Evolutionary conservation across 2,329 filamentous ascomycete species (phyloP), one percentile per base, ranked within the genome.

Genomic region (Diatrype stigma): DNA sequence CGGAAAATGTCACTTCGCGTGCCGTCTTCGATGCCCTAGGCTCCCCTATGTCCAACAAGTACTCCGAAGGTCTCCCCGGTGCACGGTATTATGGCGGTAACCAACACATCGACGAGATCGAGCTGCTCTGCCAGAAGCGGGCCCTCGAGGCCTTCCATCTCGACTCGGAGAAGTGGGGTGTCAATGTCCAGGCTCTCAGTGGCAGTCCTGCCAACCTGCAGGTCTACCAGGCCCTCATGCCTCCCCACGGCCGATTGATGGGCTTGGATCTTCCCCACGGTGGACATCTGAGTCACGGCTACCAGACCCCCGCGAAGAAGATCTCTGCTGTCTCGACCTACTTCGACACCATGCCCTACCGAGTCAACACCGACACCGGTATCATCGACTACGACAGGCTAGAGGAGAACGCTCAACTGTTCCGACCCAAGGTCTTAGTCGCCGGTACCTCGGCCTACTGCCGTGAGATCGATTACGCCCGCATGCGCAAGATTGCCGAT

Each of bases 71-170:
- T 60, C 96, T 96, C 74, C 94, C 94, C 61, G 94, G 94, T 70
- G 94, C 94, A 65, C 87, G 94, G 74, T 99, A 99, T 84, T 99
- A 99, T 69, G 94, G 94, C 69, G 94, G 94, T 69, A 99, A 99
- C 80, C 89, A 99, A 81, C 90, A 94, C 82, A 99, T 99, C 62
- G 94, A 99, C 73, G 81, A 90, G 74, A 91, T 96, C 66, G 94
- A 99, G 82, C 82, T 89, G 61, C 87, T 94, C 55, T 99, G 94
- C 83, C 94, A 99, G 80, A 81, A 85, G 72, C 88, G 94, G 75
- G 94, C 94, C 60, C 87, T 99, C 57, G 82, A 90, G 75, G 87
- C 92, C 52, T 99, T 97, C 80, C 82, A 90, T 68, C 76, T 96
- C 60, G 89, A 95, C 74, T 69, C 86, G 17, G 82, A 85, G 61